phyloP scores from a whole-genome alignment of 192 early-diverging fungal genomes.

The Backusella australiensis region DNA sequence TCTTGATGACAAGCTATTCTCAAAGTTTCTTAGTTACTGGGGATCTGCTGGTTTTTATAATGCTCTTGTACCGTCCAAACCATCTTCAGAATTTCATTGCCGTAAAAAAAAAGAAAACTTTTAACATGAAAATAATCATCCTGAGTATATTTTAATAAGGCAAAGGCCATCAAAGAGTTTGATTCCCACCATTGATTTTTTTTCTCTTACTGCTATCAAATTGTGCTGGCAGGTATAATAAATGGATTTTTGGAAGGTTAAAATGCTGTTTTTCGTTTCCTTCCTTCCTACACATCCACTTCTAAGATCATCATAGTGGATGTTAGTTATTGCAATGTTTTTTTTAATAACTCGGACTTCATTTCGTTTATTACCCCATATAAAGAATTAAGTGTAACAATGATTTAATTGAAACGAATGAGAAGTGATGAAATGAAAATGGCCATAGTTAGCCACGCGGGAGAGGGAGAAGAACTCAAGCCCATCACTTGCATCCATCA shows the following conservation, averaged over 20 bases:
- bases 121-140: too few species aligned
- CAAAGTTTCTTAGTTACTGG: slow-evolving; percentile 9
- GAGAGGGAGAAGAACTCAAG: background rate
- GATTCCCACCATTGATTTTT: too few species aligned
- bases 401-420: background rate
- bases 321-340: background rate
- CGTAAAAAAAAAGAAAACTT: too few species aligned
- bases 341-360: background rate
- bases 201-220: too few species aligned
- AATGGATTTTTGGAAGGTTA: too few species aligned
- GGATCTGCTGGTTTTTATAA: slow-evolving; percentile 6
- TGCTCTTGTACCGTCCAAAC: background rate
- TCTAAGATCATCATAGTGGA: too few species aligned
- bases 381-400: background rate
- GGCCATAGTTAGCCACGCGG: background rate
- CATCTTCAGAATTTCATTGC: too few species aligned
- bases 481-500: background rate
- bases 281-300: too few species aligned
- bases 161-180: too few species aligned
- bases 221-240: too few species aligned
- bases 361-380: background rate
- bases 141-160: too few species aligned
- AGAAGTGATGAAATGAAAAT: background rate
- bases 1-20: background rate
- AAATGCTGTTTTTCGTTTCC: too few species aligned